Base-by-base conservation (phyloP, 2,329 filamentous ascomycete species). In the Epichloe hybrida region DNA sequence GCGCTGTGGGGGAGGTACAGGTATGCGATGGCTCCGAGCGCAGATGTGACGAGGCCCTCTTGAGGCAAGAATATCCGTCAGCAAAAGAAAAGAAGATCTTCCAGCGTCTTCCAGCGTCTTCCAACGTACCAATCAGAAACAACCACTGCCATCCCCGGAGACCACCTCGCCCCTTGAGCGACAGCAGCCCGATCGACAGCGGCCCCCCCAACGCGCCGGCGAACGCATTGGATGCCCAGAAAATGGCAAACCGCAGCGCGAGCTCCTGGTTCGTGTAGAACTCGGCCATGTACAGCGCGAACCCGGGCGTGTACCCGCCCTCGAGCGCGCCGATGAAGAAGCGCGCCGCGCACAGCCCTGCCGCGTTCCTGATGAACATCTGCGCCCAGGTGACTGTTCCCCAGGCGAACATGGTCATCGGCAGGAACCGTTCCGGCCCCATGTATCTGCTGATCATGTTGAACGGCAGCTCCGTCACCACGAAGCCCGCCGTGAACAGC, bases 401-500 rank as follows among this genome's bases (percentile, higher is more conserved):
- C 63, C 61, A 65, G 27, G 63, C 51, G 3, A 61, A 55, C 58
- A 64, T 63, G 0, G 60, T 62, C 7, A 62, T 56, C 0, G 62
- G 60, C 0, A 63, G 58, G 17, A 62, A 61, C 9, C 61, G 15
- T 17, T 62, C 59, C 0, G 62, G 60, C 0, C 62, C 62, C 3
- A 63, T 56, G 39, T 56, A 57, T 23, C 56, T 58, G 51, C 59
- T 61, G 38, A 63, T 57, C 42, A 63, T 49, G 42, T 63, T 64
- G 52, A 63, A 63, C 0, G 62, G 62, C 0, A 64, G 7, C 50
- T 74, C 67, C 5, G 69, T 66, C 4, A 77, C 56, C 8, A 77
- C 69, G 43, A 77, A 75, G 0, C 73, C 74, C 2, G 71, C 67
- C 0, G 71, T 72, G 11, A 75, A 65, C 17, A 79, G 64, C 49